Base-by-base conservation (phyloP, 2,329 filamentous ascomycete species). In the Fusarium sp. region DNA sequence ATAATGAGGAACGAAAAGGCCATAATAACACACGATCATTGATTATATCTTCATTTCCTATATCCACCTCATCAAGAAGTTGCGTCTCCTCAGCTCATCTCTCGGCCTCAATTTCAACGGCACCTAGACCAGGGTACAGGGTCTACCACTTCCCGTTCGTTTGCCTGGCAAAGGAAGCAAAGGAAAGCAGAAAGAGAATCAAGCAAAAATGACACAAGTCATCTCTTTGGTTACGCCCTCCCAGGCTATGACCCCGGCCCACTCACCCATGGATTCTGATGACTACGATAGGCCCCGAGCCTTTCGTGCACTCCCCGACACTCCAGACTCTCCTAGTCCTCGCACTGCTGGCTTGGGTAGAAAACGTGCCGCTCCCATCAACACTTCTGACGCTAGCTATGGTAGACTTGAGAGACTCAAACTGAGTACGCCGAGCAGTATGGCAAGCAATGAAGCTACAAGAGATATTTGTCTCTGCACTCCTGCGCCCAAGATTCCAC, bases 391-490 rank as follows among this genome's bases (percentile, higher is more conserved):
- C 65, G 82, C 82, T n/a, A 85, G 81, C 68, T 80, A 78, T 75
- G 76, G 74, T 58, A 76, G 78, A 64, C 72, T 78, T 55, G 79
- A 79, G 59, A 77, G 77, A 44, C 71, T 79, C 56, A 76, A 73
- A 45, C 68, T 78, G 63, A 76, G 72, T 44, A 76, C 79, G 33
- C 73, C 79, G n/a, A 72, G 65, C 50, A 76, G 67, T 35, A 75
- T 78, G 75, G 75, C 75, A 57, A 74, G 75, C 35, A 80, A 73
- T 42, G 80, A 81, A 46, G 74, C 71, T n/a, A 68, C 77, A 38
- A 77, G 81, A 57, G 86, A 87, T 50, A 86, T 89, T 38, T 90
- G 88, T 79, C 82, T 89, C 68, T 90, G 88, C 75, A 84, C 86
- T 17, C 86, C 86, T 47, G 83, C 85, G 22, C 87, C 87, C 8